Evolutionary conservation across 2,329 filamentous ascomycete species (phyloP).

Genomic region (Paraphaeosphaeria minitans): DNA sequence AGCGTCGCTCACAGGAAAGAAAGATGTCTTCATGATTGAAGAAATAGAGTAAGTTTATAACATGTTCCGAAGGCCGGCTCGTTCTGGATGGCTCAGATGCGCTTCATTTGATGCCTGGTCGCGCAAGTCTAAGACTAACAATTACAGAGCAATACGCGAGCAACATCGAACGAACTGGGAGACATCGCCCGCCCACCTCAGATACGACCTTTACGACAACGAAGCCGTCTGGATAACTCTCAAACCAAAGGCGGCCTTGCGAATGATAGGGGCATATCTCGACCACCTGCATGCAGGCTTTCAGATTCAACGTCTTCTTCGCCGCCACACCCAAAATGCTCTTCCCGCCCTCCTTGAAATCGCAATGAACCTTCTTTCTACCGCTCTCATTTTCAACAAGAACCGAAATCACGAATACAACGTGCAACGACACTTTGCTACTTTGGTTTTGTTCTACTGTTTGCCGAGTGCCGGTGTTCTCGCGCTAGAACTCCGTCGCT

Average conservation of each 20-base stretch:
- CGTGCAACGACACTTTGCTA: conserved; percentile 39
- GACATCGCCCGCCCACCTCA: conserved; percentile 34
- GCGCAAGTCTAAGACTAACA: conserved; percentile 8
- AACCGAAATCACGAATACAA: conserved; percentile 37
- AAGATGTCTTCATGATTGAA: conserved; percentile 32
- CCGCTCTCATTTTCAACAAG: conserved; percentile 39
- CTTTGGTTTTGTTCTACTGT: conserved; percentile 43
- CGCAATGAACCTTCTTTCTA: conserved; percentile 40
- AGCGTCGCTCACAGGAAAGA: conserved; percentile 38
- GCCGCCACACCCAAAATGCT: conserved; percentile 38
- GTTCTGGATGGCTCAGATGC: neutral
- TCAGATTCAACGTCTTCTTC: conserved; percentile 40
- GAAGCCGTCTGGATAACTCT: conserved; percentile 36
- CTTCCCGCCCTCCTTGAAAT: conserved; percentile 39
- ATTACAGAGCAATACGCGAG: conserved; percentile 31
- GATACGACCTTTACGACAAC: conserved; percentile 43
- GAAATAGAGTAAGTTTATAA: conserved; percentile 35
- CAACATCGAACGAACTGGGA: conserved; percentile 38
- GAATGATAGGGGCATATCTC: conserved; percentile 40
- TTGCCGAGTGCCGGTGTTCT: conserved; percentile 43
- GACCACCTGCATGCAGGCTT: conserved; percentile 43
- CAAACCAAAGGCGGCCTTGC: conserved; percentile 29
- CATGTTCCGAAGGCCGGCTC: neutral
- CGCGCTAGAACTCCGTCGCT: conserved; percentile 40
- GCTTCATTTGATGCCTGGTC: neutral